Conservation (phyloP, 2,329 filamentous ascomycete genomes). For the Helminthosporium solani region DNA sequence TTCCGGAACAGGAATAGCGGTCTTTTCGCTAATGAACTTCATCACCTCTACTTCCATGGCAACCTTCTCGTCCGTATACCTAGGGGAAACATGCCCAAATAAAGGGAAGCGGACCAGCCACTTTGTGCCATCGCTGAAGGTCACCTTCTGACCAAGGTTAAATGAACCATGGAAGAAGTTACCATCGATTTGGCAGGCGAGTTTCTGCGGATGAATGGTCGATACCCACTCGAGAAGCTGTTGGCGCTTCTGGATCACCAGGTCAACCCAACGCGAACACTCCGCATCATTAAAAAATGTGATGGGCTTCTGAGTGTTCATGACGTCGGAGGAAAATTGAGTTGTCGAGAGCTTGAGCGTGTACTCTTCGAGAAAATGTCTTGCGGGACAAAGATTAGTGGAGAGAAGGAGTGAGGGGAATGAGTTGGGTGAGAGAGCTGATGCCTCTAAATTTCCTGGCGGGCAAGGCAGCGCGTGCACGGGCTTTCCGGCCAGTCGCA, state of each 20-base stretch:
- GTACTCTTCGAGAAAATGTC: conserved; percentile 1
- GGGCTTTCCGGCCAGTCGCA: not conserved
- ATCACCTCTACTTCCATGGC: conserved; percentile 5
- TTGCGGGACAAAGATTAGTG: conserved; percentile 1
- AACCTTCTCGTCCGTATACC: conserved; percentile 5
- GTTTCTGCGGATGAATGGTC: conserved; percentile 1
- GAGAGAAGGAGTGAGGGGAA: not conserved
- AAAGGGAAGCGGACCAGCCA: conserved; percentile 8
- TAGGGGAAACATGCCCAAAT: conserved; percentile 1
- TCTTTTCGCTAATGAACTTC: conserved; percentile 6
- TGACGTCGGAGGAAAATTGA: not conserved
- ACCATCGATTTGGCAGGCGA: conserved; percentile 1
- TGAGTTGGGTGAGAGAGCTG: no score
- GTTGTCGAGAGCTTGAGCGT: conserved; percentile 1
- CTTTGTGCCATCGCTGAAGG: conserved; percentile 5
- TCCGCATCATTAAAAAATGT: not conserved
- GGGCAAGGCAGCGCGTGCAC: not conserved
- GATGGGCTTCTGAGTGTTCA: not conserved
- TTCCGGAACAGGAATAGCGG: conserved; percentile 4
- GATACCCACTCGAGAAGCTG: not conserved
- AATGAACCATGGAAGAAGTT: conserved; percentile 6
- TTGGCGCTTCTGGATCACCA: conserved; percentile 1
- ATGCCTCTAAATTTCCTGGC: not conserved
- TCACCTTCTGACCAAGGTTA: conserved; percentile 3
- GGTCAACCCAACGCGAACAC: conserved; percentile 1